A percentile compares a stretch with the other conserved stretches of the same genome.
These are phyloP conservation scores for Cladophialophora chaetospira DNA, from an alignment of 2,329 filamentous ascomycete species.

Conservation along the genomic window DNA sequence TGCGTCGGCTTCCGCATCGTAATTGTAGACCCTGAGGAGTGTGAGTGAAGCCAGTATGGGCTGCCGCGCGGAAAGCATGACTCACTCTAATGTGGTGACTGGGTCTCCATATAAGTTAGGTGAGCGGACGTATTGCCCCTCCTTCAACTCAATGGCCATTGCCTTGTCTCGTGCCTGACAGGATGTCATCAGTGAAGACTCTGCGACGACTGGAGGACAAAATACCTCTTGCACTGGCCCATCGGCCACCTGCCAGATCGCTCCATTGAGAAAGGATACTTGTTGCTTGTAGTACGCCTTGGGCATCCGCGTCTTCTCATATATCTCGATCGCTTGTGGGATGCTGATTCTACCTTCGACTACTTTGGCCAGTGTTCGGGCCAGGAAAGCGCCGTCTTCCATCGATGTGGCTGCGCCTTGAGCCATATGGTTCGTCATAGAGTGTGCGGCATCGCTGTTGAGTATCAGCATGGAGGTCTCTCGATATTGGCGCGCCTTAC, in stretches of 20 bases:
- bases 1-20: conserved; percentile 27
- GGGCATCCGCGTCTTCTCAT: conserved; percentile 47
- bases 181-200: not conserved
- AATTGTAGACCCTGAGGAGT: conserved; percentile 18
- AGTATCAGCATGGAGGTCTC: not conserved
- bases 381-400: conserved; percentile 49
- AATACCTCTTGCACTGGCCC: conserved; percentile 29
- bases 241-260: conserved; percentile 10
- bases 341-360: conserved; percentile 39
- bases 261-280: conserved; percentile 10
- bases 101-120: conserved; percentile 40
- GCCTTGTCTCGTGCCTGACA: conserved; percentile 18
- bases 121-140: conserved; percentile 33
- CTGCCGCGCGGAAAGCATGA: not conserved
- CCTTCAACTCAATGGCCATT: conserved; percentile 15
- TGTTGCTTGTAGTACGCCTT: conserved; percentile 38
- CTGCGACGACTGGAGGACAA: not conserved
- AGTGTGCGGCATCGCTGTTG: conserved; percentile 43
- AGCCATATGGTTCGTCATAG: conserved; percentile 48
- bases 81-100: conserved; percentile 15
- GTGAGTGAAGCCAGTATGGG: not conserved
- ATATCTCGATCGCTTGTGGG: conserved; percentile 41
- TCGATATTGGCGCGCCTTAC: not conserved
- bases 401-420: conserved; percentile 49
- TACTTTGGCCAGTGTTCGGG: conserved; percentile 40